Evolutionary conservation across 176 grass and related monocot species (phyloP).

Genomic region (Aechmea fasciata): DNA sequence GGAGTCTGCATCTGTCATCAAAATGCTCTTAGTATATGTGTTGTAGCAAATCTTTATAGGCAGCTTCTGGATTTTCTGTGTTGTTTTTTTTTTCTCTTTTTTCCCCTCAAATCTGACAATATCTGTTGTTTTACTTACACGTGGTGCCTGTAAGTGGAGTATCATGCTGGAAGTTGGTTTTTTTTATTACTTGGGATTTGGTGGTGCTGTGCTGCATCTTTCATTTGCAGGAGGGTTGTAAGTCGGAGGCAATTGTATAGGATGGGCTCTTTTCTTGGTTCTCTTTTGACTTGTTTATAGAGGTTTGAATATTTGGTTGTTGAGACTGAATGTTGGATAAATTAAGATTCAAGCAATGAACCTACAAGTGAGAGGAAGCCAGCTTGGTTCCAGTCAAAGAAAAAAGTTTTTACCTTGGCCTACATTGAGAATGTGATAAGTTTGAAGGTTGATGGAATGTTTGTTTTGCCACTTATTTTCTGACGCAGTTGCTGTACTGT

Average conservation of each 20-base stretch:
- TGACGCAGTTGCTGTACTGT: not conserved
- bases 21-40: not conserved
- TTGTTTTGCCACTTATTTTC: not conserved
- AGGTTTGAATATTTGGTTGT: constrained; percentile 9
- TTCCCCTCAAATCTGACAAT: constrained; percentile 1
- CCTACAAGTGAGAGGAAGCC: not conserved
- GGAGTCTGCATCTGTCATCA: not conserved
- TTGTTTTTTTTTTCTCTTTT: not conserved
- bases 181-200: constrained; percentile 1
- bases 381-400: not conserved
- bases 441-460: not conserved
- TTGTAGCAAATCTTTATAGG: not conserved
- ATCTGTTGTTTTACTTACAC: constrained; percentile 10
- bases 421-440: not conserved
- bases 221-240: constrained; percentile 1
- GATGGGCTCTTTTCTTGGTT: constrained; percentile 2
- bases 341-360: not conserved
- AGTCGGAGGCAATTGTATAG: not conserved
- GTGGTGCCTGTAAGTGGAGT: constrained; percentile 6
- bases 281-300: not conserved
- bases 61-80: not conserved
- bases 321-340: not conserved
- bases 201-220: not conserved
- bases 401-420: not conserved
- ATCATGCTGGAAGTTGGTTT: constrained; percentile 2